phyloP scores from a whole-genome alignment of 2,329 filamentous ascomycete species.

The Chaetomiaceae sp. region DNA sequence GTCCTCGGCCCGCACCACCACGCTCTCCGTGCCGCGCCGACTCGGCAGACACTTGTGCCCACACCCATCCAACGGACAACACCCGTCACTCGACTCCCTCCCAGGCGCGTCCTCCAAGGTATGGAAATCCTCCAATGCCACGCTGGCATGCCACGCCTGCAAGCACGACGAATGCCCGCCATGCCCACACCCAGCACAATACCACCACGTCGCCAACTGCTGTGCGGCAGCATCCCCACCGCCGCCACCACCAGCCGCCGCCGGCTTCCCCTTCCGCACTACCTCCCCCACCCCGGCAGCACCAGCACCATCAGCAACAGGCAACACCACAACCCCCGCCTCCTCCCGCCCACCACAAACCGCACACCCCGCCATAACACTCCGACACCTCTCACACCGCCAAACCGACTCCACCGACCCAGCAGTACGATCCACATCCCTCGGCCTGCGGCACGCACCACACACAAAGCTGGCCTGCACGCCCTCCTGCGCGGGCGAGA shows the following conservation, averaged over 20 bases:
- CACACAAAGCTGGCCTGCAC: conserved; percentile 53
- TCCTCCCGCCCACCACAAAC: conserved; percentile 53
- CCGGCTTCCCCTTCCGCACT: conserved; percentile 16
- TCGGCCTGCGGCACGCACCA: conserved; percentile 51
- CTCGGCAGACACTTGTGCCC: conserved; percentile 59
- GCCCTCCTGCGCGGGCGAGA: conserved; percentile 49
- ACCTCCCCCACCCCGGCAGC: background rate
- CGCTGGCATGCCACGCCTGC: conserved; percentile 50
- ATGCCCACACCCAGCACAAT: conserved; percentile 57
- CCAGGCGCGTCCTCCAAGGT: conserved; percentile 22
- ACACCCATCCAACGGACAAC: conserved; percentile 61
- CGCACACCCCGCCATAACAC: conserved; percentile 51
- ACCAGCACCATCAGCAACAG: no score
- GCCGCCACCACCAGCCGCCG: no score
- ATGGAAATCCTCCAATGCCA: conserved; percentile 16
- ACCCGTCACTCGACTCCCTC: conserved; percentile 46
- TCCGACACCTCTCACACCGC: conserved; percentile 52
- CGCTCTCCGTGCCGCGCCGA: conserved; percentile 46
- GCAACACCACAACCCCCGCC: no score
- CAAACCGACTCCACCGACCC: conserved; percentile 44
- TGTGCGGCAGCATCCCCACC: no score
- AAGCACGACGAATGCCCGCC: conserved; percentile 59
- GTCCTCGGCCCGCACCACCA: conserved; percentile 45
- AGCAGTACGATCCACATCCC: conserved; percentile 45
- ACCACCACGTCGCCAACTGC: conserved; percentile 57